Conservation (phyloP, 2,329 filamentous ascomycete species). For the Colletotrichum sp. region DNA sequence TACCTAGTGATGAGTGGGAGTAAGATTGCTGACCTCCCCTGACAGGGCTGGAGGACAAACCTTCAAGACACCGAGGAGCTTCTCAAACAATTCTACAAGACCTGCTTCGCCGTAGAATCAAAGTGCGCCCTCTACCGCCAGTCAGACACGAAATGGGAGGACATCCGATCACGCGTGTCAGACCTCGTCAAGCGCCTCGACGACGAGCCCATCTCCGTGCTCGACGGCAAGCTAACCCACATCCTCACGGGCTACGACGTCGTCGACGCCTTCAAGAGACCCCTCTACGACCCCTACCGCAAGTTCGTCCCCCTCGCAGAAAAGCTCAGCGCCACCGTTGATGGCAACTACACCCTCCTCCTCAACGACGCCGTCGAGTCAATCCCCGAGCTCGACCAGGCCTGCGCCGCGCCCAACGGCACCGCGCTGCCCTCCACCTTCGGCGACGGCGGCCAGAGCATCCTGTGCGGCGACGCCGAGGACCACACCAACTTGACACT, state of each 20-base stretch:
- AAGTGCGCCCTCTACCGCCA: constrained; percentile 32
- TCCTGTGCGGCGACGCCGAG: constrained; percentile 41
- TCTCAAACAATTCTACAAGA: constrained; percentile 35
- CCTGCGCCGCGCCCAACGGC: neutral
- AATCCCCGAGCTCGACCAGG: neutral
- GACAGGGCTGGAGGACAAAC: constrained; percentile 38
- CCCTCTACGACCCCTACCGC: constrained; percentile 34
- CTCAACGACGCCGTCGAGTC: neutral
- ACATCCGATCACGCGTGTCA: constrained; percentile 37
- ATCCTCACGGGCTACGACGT: constrained; percentile 37
- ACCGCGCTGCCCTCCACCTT: neutral
- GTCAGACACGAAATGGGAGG: constrained; percentile 28
- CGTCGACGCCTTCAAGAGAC: constrained; percentile 25
- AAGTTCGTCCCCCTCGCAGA: constrained; percentile 20
- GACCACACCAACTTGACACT: constrained; percentile 23
- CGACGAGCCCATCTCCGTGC: constrained; percentile 26
- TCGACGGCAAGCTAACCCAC: constrained; percentile 25
- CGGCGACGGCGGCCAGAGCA: constrained; percentile 26
- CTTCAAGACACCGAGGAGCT: constrained; percentile 41
- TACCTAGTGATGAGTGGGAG: too few species aligned
- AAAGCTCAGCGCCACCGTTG: constrained; percentile 26
- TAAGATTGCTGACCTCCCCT: neutral
- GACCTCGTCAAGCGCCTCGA: constrained; percentile 33
- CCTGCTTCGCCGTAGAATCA: constrained; percentile 36
- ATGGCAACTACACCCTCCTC: constrained; percentile 30